Percentiles rank a stretch among this genome's conserved stretches.
phyloP scores from a whole-genome alignment of 768 basidiomycete genomes.

The Rhizopogon vulgaris region DNA sequence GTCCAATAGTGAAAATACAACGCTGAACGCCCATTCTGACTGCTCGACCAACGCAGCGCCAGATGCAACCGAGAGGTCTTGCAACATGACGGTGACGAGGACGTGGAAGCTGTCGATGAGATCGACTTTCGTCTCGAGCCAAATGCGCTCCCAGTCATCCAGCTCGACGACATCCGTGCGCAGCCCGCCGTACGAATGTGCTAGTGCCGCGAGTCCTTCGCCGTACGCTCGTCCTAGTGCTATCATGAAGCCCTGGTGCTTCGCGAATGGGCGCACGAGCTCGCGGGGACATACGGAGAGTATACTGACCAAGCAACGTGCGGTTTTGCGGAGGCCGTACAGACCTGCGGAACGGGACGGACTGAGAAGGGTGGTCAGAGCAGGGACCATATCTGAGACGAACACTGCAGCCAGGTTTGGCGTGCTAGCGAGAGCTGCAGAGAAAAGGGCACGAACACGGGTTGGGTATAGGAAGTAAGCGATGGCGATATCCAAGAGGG shows the following conservation, averaged over 20 bases:
- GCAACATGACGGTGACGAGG: conserved; percentile 43
- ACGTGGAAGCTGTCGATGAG: conserved; percentile 66
- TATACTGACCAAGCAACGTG: conserved; percentile 50
- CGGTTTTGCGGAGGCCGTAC: conserved; percentile 59
- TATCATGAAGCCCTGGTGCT: conserved; percentile 44
- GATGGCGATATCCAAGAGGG: conserved; percentile 59
- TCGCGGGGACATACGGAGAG: conserved; percentile 45
- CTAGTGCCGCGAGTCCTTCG: conserved; percentile 45
- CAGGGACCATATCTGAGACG: conserved; percentile 45
- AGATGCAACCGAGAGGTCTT: conserved; percentile 38
- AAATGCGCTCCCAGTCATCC: conserved; percentile 67
- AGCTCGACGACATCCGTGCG: conserved; percentile 24
- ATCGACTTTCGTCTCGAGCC: conserved; percentile 69
- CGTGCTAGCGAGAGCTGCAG: conserved; percentile 30
- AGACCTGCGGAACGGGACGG: conserved; percentile 42
- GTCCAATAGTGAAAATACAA: conserved; percentile 55
- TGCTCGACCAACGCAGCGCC: conserved; percentile 39
- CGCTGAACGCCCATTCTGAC: conserved; percentile 49
- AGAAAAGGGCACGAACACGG: conserved; percentile 40
- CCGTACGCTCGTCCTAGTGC: conserved; percentile 59
- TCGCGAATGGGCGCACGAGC: conserved; percentile 46
- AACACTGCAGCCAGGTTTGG: conserved; percentile 29
- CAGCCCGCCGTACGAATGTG: conserved; percentile 56
- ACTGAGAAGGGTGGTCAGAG: conserved; percentile 45
- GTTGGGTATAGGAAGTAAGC: conserved; percentile 43